Evolutionary conservation across 345 rosid genomes (phyloP).

Genomic region (Adansonia digitata): DNA sequence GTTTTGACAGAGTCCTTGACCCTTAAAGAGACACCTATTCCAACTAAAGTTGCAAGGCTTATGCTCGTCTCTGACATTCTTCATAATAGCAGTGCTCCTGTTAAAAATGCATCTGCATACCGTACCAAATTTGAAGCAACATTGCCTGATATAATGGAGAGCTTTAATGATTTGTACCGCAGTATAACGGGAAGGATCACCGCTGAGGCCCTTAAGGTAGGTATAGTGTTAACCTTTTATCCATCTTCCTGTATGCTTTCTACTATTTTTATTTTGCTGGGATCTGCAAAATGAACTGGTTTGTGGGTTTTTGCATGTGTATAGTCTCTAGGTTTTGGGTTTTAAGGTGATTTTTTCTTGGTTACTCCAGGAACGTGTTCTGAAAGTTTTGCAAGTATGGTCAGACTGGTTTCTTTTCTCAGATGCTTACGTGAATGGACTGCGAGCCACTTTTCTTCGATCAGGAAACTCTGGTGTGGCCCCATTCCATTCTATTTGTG

Average conservation of each 20-base stretch:
- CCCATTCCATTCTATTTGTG: conserved; percentile 78
- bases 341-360: background rate
- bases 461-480: conserved; percentile 81
- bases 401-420: conserved; percentile 99
- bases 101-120: conserved; percentile 98
- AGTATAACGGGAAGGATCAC: conserved; percentile 96
- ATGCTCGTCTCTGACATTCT: conserved; percentile 86
- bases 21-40: conserved; percentile 90
- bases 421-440: conserved; percentile 93
- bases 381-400: conserved; percentile 99
- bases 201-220: conserved; percentile 96
- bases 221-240: conserved; percentile 2
- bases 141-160: conserved; percentile 93
- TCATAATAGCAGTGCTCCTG: conserved; percentile 97
- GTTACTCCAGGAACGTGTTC: conserved; percentile 73
- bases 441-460: conserved; percentile 92
- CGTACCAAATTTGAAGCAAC: conserved; percentile 95
- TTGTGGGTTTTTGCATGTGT: conserved; percentile 21
- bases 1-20: conserved; percentile 96
- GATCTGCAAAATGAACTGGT: conserved; percentile 6
- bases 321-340: background rate
- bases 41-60: conserved; percentile 93
- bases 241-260: background rate
- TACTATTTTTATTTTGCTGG: background rate
- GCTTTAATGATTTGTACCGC: conserved; percentile 93